Evolutionary conservation across 75 land plant genomes (phyloP).

Genomic region (Ceratopteris richardii): DNA sequence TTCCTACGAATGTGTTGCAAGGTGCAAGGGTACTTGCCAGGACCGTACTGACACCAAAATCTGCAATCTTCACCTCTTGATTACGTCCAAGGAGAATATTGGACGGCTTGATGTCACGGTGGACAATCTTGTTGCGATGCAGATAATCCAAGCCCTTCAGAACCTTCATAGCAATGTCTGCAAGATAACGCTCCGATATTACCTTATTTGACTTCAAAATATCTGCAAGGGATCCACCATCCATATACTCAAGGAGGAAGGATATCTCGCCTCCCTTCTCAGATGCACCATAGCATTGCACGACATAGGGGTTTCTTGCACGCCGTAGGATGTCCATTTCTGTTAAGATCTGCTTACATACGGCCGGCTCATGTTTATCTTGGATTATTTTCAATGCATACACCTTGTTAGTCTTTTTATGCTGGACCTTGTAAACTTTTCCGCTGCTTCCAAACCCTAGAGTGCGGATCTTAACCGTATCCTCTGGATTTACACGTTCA

Average conservation of each 20-base stretch:
- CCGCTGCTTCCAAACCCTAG: conserved; percentile 69
- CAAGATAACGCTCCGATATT: conserved; percentile 16
- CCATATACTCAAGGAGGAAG: conserved; percentile 47
- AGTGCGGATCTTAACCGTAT: conserved; percentile 28
- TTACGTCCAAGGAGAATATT: conserved; percentile 42
- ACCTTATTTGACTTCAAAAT: background rate
- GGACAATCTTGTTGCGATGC: conserved; percentile 41
- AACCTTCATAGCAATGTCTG: conserved; percentile 19
- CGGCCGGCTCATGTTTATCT: conserved; percentile 41
- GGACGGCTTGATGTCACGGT: conserved; percentile 73
- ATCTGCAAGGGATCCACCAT: conserved; percentile 17
- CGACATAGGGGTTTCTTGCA: conserved; percentile 47
- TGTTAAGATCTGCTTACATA: conserved; percentile 51
- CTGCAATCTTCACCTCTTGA: conserved; percentile 57
- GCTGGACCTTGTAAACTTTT: conserved; percentile 59
- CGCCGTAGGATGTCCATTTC: conserved; percentile 70
- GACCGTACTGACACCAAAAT: conserved; percentile 60
- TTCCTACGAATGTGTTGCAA: conserved; percentile 42
- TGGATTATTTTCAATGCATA: conserved; percentile 62
- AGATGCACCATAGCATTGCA: conserved; percentile 60
- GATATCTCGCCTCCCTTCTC: conserved; percentile 67
- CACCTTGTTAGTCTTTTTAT: conserved; percentile 29
- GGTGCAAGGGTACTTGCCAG: conserved; percentile 27
- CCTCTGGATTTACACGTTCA: conserved; percentile 26
- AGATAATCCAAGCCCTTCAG: conserved; percentile 37